Evolutionary conservation across 805 yeast genomes (phyloP).

Genomic region (Candida nonsorbophila): DNA sequence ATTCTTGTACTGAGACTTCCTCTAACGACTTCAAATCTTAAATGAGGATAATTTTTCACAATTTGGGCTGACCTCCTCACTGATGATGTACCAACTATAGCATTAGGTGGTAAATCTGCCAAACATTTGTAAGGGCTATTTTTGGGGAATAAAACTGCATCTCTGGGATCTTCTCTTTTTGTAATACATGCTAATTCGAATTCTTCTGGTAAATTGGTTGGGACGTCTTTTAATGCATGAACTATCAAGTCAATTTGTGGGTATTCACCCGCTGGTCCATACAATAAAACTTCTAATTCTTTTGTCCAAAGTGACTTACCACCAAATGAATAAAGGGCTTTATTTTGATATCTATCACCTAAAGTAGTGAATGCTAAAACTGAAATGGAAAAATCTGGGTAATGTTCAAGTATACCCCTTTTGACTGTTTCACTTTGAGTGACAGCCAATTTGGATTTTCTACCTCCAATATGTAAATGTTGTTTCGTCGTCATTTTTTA

Average conservation of each 20-base stretch:
- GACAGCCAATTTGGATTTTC: conserved; percentile 84
- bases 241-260: conserved; percentile 83
- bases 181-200: conserved; percentile 86
- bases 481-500: too few relatives aligned
- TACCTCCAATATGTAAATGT: conserved; percentile 91
- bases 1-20: conserved; percentile 79
- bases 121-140: conserved; percentile 60
- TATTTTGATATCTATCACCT: conserved; percentile 83
- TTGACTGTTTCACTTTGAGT: conserved; percentile 77
- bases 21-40: conserved; percentile 77
- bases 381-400: conserved; percentile 66
- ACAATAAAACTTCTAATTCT: conserved; percentile 77
- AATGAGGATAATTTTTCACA: conserved; percentile 67
- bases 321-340: conserved; percentile 90
- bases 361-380: conserved; percentile 78
- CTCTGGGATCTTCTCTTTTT: conserved; percentile 87
- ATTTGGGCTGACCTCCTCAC: conserved; percentile 92
- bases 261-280: conserved; percentile 54
- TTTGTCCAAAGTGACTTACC: conserved; percentile 97
- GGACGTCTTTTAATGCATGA: conserved; percentile 90
- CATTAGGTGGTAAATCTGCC: conserved; percentile 74
- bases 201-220: conserved; percentile 84
- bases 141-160: conserved; percentile 74
- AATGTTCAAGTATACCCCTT: conserved; percentile 47
- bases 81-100: conserved; percentile 92